These are phyloP conservation scores for Spizellomyces punctatus DNA, from an alignment of 192 early-diverging fungal species.

Conservation along the genomic window DNA sequence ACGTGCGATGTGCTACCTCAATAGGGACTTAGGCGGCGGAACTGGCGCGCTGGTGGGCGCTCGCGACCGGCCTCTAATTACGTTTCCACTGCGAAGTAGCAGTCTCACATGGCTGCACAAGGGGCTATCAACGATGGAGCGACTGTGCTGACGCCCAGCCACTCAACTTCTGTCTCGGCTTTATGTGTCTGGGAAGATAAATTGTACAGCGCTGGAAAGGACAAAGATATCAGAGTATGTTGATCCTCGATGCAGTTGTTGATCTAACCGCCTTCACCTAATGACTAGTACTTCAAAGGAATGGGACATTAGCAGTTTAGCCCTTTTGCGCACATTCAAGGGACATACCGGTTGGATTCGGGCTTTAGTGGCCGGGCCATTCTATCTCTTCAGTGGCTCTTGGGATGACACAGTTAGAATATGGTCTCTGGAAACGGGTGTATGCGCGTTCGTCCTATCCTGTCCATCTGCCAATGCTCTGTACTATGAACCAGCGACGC, in stretches of 20 bases:
- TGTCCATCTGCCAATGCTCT: slow-evolving; percentile 8
- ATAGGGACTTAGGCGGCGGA: too few relatives aligned
- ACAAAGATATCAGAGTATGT: slow-evolving; percentile 14
- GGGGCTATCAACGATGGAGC: too few relatives aligned
- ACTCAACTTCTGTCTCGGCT: not conserved
- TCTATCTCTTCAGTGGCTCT: slow-evolving; percentile 28
- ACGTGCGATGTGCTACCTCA: too few relatives aligned
- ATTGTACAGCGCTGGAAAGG: slow-evolving; percentile 16
- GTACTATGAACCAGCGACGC: not conserved
- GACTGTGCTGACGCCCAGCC: too few relatives aligned
- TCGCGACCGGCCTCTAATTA: too few relatives aligned
- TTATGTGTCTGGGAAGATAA: not conserved
- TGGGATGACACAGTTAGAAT: slow-evolving; percentile 39
- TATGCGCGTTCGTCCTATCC: slow-evolving; percentile 7
- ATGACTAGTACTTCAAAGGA: not conserved
- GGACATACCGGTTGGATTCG: slow-evolving; percentile 34
- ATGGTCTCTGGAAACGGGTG: slow-evolving; percentile 30
- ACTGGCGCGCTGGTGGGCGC: too few relatives aligned
- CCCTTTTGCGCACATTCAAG: slow-evolving; percentile 22
- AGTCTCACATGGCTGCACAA: too few relatives aligned
- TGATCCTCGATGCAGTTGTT: not conserved
- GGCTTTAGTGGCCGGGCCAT: slow-evolving; percentile 20
- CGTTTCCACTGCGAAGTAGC: too few relatives aligned
- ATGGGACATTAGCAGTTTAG: slow-evolving; percentile 21
- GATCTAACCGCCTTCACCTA: not conserved